Evolutionary conservation across 169 alveolate species (phyloP).

Genomic region (Plasmodium ovale): DNA sequence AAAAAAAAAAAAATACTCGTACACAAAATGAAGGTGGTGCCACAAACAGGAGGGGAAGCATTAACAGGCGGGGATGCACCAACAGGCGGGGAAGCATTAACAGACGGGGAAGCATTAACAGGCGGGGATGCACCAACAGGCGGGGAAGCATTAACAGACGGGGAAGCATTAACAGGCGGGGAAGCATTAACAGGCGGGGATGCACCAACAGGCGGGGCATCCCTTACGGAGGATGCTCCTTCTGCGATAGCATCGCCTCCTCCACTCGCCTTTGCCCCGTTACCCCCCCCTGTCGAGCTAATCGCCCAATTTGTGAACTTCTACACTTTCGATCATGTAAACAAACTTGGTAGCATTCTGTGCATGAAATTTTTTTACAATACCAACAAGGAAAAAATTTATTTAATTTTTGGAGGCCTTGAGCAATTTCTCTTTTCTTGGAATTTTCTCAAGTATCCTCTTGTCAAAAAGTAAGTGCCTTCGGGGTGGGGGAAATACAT

Average conservation of each 20-base stretch:
- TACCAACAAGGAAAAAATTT: constrained; percentile 17
- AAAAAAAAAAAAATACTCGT: constrained; percentile 47
- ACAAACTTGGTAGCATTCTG: constrained; percentile 67
- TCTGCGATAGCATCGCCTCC: too few species aligned
- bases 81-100: neutral
- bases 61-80: neutral
- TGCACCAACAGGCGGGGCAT: too few species aligned
- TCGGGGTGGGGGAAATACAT: too few species aligned
- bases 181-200: too few species aligned
- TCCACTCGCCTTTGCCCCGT: too few species aligned
- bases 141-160: too few species aligned
- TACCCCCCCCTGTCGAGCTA: too few species aligned
- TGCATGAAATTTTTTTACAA: constrained; percentile 70
- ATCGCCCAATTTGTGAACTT: constrained; percentile 51
- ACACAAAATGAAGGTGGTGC: constrained; percentile 8
- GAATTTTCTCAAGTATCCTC: constrained; percentile 60
- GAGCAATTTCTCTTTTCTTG: constrained; percentile 73
- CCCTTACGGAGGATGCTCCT: too few species aligned
- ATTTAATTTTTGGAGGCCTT: constrained; percentile 63
- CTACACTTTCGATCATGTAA: constrained; percentile 53
- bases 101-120: neutral
- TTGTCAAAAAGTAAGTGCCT: constrained; percentile 4
- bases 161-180: too few species aligned
- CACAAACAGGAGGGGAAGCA: neutral
- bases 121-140: neutral